phyloP scores from a whole-genome alignment of 2,329 filamentous ascomycete genomes.

The Lecanicillium sp. region DNA sequence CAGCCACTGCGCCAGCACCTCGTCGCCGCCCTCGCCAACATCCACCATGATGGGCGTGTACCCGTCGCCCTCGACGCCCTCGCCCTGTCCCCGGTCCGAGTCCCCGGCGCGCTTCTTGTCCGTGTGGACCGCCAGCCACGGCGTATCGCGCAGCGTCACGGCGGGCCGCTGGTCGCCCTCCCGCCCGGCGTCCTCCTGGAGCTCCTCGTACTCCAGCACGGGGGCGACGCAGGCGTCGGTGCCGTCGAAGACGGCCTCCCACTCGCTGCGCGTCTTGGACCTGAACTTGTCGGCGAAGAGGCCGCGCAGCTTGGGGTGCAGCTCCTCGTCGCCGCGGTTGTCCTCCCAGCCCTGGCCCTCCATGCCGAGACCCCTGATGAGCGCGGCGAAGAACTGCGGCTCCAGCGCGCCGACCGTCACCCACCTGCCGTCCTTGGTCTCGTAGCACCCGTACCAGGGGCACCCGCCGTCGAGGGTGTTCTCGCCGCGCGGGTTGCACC shows the following conservation, averaged over 20 bases:
- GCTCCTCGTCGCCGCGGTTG: conserved; percentile 50
- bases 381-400: conserved; percentile 69
- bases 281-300: conserved; percentile 61
- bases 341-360: conserved; percentile 43
- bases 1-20: conserved; percentile 63
- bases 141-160: conserved; percentile 64
- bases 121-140: conserved; percentile 54
- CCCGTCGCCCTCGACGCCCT: conserved; percentile 58
- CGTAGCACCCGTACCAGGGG: conserved; percentile 86
- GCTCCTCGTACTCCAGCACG: conserved; percentile 68
- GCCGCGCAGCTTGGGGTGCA: conserved; percentile 62
- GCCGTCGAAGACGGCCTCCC: conserved; percentile 81
- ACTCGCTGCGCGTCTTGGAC: conserved; percentile 65
- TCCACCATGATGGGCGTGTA: conserved; percentile 56
- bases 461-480: conserved; percentile 80
- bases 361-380: conserved; percentile 64
- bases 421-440: conserved; percentile 70
- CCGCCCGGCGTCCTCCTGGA: conserved; percentile 45
- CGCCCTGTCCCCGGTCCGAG: conserved; percentile 52
- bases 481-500: conserved; percentile 58
- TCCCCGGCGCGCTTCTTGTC: conserved; percentile 31
- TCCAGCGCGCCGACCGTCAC: conserved; percentile 90
- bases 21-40: conserved; percentile 68
- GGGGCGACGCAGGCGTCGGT: conserved; percentile 93
- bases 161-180: conserved; percentile 66